Evolutionary conservation across 257 asterid species (phyloP).

Genomic region (Mitragyna speciosa): DNA sequence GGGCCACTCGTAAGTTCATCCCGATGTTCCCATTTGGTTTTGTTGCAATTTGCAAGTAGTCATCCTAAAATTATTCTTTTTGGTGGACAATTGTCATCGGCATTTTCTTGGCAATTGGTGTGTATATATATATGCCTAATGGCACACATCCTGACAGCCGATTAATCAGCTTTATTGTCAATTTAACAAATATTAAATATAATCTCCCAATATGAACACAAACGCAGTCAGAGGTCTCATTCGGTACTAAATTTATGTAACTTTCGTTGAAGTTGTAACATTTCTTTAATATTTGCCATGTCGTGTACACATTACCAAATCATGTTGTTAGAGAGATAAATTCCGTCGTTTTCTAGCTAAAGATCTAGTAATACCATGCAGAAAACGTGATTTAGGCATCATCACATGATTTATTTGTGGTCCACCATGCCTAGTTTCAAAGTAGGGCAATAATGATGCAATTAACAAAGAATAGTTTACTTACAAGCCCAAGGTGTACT

Average conservation of each 20-base stretch:
- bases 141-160: background rate
- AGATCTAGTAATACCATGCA: background rate
- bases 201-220: background rate
- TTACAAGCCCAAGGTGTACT: background rate
- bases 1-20: background rate
- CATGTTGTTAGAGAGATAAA: background rate
- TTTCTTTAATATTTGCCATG: too few relatives aligned
- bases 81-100: background rate
- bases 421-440: background rate
- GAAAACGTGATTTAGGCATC: conserved; percentile 3
- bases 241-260: background rate
- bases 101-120: background rate
- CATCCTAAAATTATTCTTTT: background rate
- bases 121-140: too few relatives aligned
- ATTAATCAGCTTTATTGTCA: too few relatives aligned
- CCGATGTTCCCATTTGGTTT: background rate
- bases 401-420: background rate
- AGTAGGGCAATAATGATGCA: background rate
- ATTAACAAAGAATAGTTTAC: too few relatives aligned
- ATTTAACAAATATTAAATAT: too few relatives aligned
- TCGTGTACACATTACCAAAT: background rate
- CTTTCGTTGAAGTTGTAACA: background rate
- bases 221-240: too few relatives aligned
- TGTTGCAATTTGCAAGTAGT: background rate
- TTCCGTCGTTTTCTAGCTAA: background rate